phyloP scores from a whole-genome alignment of 495 filamentous ascomycete genomes.

The Collariella sp. region DNA sequence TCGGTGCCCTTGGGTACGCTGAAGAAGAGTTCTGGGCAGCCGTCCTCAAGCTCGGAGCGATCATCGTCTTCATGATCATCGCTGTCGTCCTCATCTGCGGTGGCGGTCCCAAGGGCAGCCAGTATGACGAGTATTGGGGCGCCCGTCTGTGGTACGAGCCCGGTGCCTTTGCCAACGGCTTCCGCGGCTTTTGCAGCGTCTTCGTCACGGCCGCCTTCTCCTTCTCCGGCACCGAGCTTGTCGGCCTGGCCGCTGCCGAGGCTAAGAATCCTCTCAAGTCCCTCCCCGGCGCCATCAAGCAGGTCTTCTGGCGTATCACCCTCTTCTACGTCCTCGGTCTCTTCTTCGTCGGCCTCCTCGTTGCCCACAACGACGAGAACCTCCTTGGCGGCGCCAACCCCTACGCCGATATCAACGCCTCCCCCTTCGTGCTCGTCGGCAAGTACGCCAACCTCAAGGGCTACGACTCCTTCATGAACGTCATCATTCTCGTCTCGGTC shows the following conservation, averaged over 20 bases:
- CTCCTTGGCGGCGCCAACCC: slow-evolving; percentile 47
- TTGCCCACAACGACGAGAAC: slow-evolving; percentile 46
- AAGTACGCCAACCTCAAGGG: slow-evolving; percentile 55
- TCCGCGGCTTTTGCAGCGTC: slow-evolving; percentile 62
- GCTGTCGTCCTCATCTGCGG: slow-evolving; percentile 61
- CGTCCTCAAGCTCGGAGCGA: slow-evolving; percentile 51
- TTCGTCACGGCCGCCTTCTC: slow-evolving; percentile 70
- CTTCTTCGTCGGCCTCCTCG: slow-evolving; percentile 64
- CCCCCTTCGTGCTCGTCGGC: slow-evolving; percentile 68
- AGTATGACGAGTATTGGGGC: slow-evolving; percentile 49
- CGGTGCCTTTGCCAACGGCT: slow-evolving; percentile 62
- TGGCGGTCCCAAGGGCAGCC: slow-evolving; percentile 46
- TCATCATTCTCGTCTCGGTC: slow-evolving; percentile 62
- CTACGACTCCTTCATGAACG: slow-evolving; percentile 65
- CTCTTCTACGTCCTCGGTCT: slow-evolving; percentile 68
- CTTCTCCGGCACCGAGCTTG: slow-evolving; percentile 63
- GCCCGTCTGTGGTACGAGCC: slow-evolving; percentile 58
- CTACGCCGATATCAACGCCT: slow-evolving; percentile 49
- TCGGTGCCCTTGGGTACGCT: slow-evolving; percentile 63
- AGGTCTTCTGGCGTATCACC: slow-evolving; percentile 66
- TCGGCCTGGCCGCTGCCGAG: slow-evolving; percentile 66
- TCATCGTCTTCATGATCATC: slow-evolving; percentile 63
- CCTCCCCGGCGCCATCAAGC: slow-evolving; percentile 59
- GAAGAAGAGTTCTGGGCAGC: slow-evolving; percentile 54
- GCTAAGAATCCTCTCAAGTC: slow-evolving; percentile 54